Evolutionary conservation across 2,329 filamentous ascomycete species (phyloP).

Genomic region (Xylariales sp.): DNA sequence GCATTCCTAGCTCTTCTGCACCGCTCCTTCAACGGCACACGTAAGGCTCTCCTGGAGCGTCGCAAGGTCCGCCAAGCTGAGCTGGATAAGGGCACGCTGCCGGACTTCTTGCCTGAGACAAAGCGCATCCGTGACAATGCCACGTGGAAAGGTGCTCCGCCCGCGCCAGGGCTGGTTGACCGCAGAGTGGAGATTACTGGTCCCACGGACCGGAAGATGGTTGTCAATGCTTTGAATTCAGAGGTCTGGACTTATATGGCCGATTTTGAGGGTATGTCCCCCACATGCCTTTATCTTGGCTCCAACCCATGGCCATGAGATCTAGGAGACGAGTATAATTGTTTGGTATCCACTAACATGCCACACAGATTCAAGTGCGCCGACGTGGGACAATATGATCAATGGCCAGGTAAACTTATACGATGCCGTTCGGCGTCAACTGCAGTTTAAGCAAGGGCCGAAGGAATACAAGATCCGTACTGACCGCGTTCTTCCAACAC

Average conservation of each 20-base stretch:
- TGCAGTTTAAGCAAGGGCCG: slow-evolving; percentile 91
- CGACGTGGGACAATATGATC: slow-evolving; percentile 99
- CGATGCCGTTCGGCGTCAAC: slow-evolving; percentile 86
- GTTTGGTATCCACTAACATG: slow-evolving; percentile 13
- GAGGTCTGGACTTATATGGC: slow-evolving; percentile 99
- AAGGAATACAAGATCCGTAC: slow-evolving; percentile 98
- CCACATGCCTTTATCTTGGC: background rate
- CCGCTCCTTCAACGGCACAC: slow-evolving; percentile 85
- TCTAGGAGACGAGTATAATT: background rate
- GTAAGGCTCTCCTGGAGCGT: slow-evolving; percentile 84
- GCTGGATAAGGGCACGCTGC: slow-evolving; percentile 82
- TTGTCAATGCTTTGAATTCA: slow-evolving; percentile 93
- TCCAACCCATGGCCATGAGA: background rate
- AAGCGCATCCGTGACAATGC: slow-evolving; percentile 91
- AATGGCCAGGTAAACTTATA: slow-evolving; percentile 97
- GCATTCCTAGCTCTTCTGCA: slow-evolving; percentile 93
- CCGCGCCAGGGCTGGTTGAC: slow-evolving; percentile 88
- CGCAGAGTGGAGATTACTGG: slow-evolving; percentile 95
- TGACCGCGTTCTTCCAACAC: slow-evolving; percentile 76
- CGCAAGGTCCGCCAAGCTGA: slow-evolving; percentile 84
- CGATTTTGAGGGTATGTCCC: slow-evolving; percentile 81
- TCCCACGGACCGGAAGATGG: slow-evolving; percentile 97
- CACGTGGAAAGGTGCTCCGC: slow-evolving; percentile 87
- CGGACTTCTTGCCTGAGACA: slow-evolving; percentile 94
- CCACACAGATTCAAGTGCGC: slow-evolving; percentile 81